Base-by-base conservation (phyloP, 129 eudicot species). In the Ambrosia artemisiifolia region DNA sequence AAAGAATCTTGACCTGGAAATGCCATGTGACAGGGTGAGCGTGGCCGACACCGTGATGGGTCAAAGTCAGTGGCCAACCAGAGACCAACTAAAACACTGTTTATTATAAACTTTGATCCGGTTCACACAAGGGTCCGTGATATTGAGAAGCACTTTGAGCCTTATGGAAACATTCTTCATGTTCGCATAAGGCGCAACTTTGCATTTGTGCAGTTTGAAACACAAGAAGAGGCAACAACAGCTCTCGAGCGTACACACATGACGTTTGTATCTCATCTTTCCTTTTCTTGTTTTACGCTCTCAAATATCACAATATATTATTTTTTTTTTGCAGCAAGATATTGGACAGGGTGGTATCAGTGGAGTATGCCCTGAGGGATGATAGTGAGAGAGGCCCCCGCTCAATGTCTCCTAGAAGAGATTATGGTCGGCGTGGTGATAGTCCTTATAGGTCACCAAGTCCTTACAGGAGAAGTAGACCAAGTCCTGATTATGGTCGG, bases 131-230 rank as follows among this genome's bases (percentile, higher is more conserved):
- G 88, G 65, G 82, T 80, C 28, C 83, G 77, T 34, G 98, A 94
- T 76, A 79, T 94, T 5, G 97, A 94, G 71, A 79, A 83, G 28
- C 98, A 94, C 84, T 94, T 90, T 70, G 96, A 90, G 32, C 89
- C 92, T 18, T 83, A 90, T 62, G 98, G 98, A 63, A 88, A 94
- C 72, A 73, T 94, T 72, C 80, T 84, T 20, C 86, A 86, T 82
- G 97, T 90, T n/a, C 92, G 98, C 28, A 94, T 94, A 38, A 80
- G 98, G 16, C 85, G 97, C 66, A 90, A 94, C 83, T 94, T 90
- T 88, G 97, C 97, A 49, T 94, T 94, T 83, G 97, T 94, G 79
- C 98, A 90, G 76, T 94, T 90, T 68, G 96, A 90, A 80, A 94
- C 91, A 0, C 98, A 87, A 56, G 98, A 90, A 43, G 97, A 94